These are phyloP conservation scores for Sugiyamaella valdiviana DNA, from an alignment of 805 yeast genomes.

Conservation along the genomic window DNA sequence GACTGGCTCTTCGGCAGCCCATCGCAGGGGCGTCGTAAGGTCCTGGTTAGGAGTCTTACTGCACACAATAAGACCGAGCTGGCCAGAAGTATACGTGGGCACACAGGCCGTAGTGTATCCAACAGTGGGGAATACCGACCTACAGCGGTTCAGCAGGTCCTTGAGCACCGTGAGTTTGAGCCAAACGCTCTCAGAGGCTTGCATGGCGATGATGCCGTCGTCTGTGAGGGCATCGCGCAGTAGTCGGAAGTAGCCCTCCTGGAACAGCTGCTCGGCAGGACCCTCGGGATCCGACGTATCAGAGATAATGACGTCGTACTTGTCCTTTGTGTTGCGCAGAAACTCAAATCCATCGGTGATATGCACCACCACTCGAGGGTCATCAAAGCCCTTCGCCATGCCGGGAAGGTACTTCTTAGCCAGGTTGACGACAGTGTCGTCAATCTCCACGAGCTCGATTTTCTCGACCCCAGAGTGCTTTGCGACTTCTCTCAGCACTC, in stretches of 20 bases:
- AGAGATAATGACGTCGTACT: constrained; percentile 91
- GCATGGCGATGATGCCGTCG: constrained; percentile 86
- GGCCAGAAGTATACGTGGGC: constrained; percentile 98
- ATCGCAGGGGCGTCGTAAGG: constrained; percentile 63
- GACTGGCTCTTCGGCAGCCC: constrained; percentile 54
- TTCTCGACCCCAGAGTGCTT: constrained; percentile 70
- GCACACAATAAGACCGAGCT: constrained; percentile 96
- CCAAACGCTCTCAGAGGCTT: constrained; percentile 84
- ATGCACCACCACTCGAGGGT: constrained; percentile 85
- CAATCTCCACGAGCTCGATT: constrained; percentile 90
- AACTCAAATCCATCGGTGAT: constrained; percentile 98
- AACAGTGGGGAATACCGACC: constrained; percentile 80
- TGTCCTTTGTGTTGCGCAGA: constrained; percentile 72
- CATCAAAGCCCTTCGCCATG: constrained; percentile 74
- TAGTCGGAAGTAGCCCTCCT: constrained; percentile 82
- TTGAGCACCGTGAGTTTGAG: constrained; percentile 76
- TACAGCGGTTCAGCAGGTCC: constrained; percentile 72
- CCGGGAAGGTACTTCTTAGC: constrained; percentile 84
- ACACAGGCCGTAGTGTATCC: constrained; percentile 85
- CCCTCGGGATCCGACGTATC: constrained; percentile 99
- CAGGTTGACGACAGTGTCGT: constrained; percentile 82
- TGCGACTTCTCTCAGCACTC: constrained; percentile 90
- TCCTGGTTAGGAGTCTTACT: constrained; percentile 61
- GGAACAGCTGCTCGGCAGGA: constrained; percentile 91
- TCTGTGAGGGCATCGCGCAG: constrained; percentile 83